A percentile compares a stretch with the other conserved stretches of the same genome.
Conservation (phyloP, 2,329 filamentous ascomycete genomes). For the Diaporthe sp. region DNA sequence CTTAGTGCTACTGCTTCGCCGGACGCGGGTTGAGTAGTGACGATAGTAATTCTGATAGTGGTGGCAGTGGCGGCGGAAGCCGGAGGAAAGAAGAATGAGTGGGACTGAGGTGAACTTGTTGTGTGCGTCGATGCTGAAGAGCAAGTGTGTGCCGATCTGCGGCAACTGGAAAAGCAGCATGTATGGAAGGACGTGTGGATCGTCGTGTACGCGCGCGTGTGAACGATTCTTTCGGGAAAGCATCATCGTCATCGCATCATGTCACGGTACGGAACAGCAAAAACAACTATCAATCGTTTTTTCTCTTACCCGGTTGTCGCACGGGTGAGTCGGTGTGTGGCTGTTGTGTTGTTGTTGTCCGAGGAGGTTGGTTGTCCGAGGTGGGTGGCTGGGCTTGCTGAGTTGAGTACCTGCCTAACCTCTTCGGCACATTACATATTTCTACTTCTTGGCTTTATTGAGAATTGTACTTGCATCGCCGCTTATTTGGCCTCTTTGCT, state of each 20-base stretch:
- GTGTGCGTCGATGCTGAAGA: background rate
- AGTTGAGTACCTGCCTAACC: background rate
- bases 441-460: slow-evolving; percentile 34
- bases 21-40: slow-evolving; percentile 26
- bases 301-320: background rate
- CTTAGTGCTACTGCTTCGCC: slow-evolving; percentile 39
- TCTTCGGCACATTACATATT: slow-evolving; percentile 16
- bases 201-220: background rate
- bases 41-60: background rate
- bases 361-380: background rate
- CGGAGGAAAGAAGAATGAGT: background rate
- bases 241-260: slow-evolving; percentile 23
- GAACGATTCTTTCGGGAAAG: background rate
- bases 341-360: background rate
- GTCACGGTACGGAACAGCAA: background rate
- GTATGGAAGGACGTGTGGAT: background rate
- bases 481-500: background rate
- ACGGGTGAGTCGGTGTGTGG: background rate
- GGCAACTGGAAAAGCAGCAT: background rate
- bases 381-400: background rate
- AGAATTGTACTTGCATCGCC: slow-evolving; percentile 37
- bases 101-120: background rate
- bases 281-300: slow-evolving; percentile 25
- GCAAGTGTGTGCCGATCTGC: background rate
- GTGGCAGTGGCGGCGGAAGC: background rate